Conservation (phyloP, 768 basidiomycete species). For the Epithele typhae region DNA sequence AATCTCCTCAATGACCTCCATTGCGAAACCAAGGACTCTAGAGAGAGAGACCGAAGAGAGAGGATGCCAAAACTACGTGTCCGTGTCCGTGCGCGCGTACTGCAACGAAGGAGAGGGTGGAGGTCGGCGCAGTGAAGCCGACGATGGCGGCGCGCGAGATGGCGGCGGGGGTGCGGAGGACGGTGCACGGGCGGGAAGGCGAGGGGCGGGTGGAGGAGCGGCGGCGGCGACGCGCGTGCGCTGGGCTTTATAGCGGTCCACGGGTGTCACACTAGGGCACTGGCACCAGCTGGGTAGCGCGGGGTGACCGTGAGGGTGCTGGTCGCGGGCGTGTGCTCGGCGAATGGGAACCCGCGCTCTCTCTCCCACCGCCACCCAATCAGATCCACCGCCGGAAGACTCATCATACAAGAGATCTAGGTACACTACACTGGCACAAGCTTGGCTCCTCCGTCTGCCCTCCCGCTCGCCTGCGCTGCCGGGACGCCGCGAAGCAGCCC, state of each 20-base stretch:
- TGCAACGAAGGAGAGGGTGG: no score
- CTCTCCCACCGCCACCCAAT: neutral
- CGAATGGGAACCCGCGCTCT: slow-evolving; percentile 5
- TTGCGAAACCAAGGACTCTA: no score
- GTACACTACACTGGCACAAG: no score
- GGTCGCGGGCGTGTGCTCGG: neutral
- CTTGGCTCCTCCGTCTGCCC: no score
- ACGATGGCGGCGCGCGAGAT: slow-evolving; percentile 23
- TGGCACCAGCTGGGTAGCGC: no score
- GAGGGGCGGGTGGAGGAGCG: neutral
- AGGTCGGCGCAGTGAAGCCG: neutral
- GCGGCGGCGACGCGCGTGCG: neutral
- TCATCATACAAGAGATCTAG: no score
- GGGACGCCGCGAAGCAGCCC: no score
- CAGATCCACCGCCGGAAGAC: no score
- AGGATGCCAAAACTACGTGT: no score
- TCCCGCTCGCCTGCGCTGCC: no score
- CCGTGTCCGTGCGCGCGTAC: no score
- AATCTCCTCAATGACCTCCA: slow-evolving; percentile 41
- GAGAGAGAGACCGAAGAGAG: no score
- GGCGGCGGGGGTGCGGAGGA: slow-evolving; percentile 1
- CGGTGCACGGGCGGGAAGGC: neutral
- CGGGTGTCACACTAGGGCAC: neutral
- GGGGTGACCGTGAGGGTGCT: slow-evolving; percentile 7
- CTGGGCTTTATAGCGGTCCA: neutral